Conservation (phyloP, 768 basidiomycete species). For the Boletus rex-veris region DNA sequence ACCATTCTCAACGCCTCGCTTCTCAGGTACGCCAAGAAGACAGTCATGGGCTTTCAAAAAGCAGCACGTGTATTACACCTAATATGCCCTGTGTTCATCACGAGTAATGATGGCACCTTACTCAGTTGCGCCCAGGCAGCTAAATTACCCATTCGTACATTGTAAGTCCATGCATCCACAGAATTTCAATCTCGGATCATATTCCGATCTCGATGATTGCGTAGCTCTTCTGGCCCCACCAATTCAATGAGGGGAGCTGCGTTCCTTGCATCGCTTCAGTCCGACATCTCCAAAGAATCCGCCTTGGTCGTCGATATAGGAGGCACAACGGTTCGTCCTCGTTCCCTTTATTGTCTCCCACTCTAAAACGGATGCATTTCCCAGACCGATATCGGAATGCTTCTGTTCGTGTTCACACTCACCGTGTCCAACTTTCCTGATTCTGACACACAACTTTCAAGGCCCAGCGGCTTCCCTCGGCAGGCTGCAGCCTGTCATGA, state of each 20-base stretch:
- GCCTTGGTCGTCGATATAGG: constrained; percentile 61
- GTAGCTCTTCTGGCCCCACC: constrained; percentile 51
- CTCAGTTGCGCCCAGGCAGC: constrained; percentile 48
- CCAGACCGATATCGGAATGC: constrained; percentile 56
- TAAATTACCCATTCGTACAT: constrained; percentile 60
- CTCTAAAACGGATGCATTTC: constrained; percentile 11
- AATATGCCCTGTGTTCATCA: constrained; percentile 50
- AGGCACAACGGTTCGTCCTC: constrained; percentile 48
- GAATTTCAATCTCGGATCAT: constrained; percentile 8
- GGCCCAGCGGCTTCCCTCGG: constrained; percentile 55
- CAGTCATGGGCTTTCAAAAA: constrained; percentile 50
- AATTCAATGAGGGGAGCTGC: constrained; percentile 71
- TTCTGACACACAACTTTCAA: constrained; percentile 16
- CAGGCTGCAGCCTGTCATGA: constrained; percentile 62
- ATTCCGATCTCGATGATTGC: constrained; percentile 5
- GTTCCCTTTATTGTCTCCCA: constrained; percentile 4
- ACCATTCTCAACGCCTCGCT: constrained; percentile 66
- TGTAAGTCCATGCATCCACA: constrained; percentile 28
- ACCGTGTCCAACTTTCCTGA: not conserved
- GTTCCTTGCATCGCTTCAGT: constrained; percentile 48
- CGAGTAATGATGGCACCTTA: constrained; percentile 59
- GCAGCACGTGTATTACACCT: constrained; percentile 48
- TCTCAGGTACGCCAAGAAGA: constrained; percentile 53
- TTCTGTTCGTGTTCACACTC: constrained; percentile 35
- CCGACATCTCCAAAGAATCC: constrained; percentile 32